Evolutionary conservation across 225 moss, liverwort and hornwort genomes (phyloP).

Genomic region (Polytrichum formosum): DNA sequence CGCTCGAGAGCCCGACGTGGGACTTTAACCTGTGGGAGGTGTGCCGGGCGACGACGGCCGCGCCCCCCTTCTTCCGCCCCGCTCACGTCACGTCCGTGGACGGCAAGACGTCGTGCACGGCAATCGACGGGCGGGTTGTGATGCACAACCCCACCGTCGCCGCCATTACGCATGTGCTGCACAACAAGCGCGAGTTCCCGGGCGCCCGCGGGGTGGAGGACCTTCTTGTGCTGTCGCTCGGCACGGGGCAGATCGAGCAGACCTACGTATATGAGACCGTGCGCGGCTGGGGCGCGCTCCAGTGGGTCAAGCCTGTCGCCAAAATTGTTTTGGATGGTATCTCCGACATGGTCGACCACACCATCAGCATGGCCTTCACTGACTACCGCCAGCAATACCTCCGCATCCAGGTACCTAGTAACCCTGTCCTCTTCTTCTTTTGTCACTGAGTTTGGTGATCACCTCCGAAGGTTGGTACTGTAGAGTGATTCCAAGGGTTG

Average conservation of each 20-base stretch:
- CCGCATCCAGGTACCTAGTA: conserved; percentile 66
- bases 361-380: conserved; percentile 84
- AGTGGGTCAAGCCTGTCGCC: conserved; percentile 85
- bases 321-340: conserved; percentile 88
- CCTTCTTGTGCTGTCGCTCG: conserved; percentile 78
- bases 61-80: conserved; percentile 83
- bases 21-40: conserved; percentile 90
- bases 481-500: too few species aligned
- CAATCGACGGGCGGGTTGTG: conserved; percentile 84
- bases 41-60: conserved; percentile 84
- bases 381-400: conserved; percentile 74
- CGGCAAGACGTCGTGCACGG: conserved; percentile 73
- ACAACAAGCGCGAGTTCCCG: conserved; percentile 90
- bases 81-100: conserved; percentile 60
- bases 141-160: conserved; percentile 97
- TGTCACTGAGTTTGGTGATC: neutral
- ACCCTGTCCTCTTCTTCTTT: neutral
- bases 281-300: conserved; percentile 76
- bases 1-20: conserved; percentile 73
- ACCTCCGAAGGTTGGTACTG: too few species aligned
- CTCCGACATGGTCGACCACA: conserved; percentile 94
- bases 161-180: conserved; percentile 89
- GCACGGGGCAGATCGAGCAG: conserved; percentile 85
- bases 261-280: conserved; percentile 63
- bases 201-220: conserved; percentile 62